Evolutionary conservation across 208 protist species (phyloP).

Genomic region (Trypanosoma boissoni): DNA sequence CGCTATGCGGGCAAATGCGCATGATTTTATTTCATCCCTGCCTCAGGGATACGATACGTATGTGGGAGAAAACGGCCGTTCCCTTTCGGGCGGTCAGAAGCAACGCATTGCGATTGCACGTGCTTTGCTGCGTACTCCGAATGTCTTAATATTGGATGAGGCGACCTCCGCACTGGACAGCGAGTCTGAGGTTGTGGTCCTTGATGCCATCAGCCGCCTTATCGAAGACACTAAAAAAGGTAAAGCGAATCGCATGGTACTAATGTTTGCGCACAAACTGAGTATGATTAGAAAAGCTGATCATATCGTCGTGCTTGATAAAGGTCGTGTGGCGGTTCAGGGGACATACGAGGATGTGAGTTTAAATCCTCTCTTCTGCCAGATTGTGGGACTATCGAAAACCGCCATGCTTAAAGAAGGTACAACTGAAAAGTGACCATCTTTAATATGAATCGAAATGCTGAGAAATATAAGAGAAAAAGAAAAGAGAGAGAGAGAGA

Average conservation of each 20-base stretch:
- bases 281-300: slow-evolving; percentile 86
- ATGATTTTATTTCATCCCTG: slow-evolving; percentile 87
- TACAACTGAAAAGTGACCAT: neutral
- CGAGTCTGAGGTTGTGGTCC: slow-evolving; percentile 87
- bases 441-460: too few relatives aligned
- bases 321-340: slow-evolving; percentile 63
- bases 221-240: slow-evolving; percentile 62
- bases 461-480: neutral
- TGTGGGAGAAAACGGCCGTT: slow-evolving; percentile 86
- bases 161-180: slow-evolving; percentile 90
- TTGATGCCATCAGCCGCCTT: slow-evolving; percentile 75
- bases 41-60: slow-evolving; percentile 89
- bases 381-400: slow-evolving; percentile 49
- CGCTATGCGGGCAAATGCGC: slow-evolving; percentile 72
- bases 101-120: slow-evolving; percentile 94
- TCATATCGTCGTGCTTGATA: slow-evolving; percentile 84
- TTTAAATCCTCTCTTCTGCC: slow-evolving; percentile 53
- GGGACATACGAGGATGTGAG: slow-evolving; percentile 75
- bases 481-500: slow-evolving; percentile 6
- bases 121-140: slow-evolving; percentile 78
- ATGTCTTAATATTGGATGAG: slow-evolving; percentile 93
- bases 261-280: slow-evolving; percentile 90
- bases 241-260: slow-evolving; percentile 58
- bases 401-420: neutral
- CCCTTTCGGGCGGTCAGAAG: slow-evolving; percentile 92